Base-by-base conservation (phyloP, 192 early-diverging fungal genomes). In the Entophlyctis helioformis region DNA sequence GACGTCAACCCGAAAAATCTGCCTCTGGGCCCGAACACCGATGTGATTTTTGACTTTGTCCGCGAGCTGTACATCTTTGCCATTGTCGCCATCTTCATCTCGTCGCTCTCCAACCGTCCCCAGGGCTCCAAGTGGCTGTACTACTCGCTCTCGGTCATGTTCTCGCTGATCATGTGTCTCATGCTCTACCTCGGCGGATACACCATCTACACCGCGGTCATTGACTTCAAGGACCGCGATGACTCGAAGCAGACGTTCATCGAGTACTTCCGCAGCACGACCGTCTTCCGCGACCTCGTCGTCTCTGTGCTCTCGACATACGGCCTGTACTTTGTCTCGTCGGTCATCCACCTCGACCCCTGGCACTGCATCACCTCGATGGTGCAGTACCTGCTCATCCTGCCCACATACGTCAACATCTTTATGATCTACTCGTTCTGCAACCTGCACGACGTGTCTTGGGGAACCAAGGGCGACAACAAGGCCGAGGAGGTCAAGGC, bases 121-220 rank as follows among this genome's bases (percentile, higher is more conserved):
- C 60, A 66, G 23, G 67, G 71, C 10, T 48, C 56, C 16, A 83
- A 81, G 63, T 54, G 64, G 28, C 70, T 89, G n/a, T 91, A 88
- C 46, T 59, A 70, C 25, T 43, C 63, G 3, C 61, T 77, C 6
- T 81, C 87, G 45, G 53, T 79, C 0, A 67, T 89, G 40, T 96
- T 90, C 62, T 80, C 82, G 8, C 39, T 87, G 32, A 64, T 93
- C 43, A 92, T 89, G 86, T 32, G 64, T 15, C 58, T 80, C 36
- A 80, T 89, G 64, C 54, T 80, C 1, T 77, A 78, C 51, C 64
- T 76, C 15, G 63, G 51, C 13, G 32, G 28, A 16, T 68, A 54
- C 54, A 62, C 56, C 12, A 33, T 83, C 74, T 32, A 57, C 8
- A 20, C 50, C 3, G 25, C 39, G 15, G 51, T 72, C 20, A 21